Conservation (phyloP, 441 rosid species). For the Sinapis alba region DNA sequence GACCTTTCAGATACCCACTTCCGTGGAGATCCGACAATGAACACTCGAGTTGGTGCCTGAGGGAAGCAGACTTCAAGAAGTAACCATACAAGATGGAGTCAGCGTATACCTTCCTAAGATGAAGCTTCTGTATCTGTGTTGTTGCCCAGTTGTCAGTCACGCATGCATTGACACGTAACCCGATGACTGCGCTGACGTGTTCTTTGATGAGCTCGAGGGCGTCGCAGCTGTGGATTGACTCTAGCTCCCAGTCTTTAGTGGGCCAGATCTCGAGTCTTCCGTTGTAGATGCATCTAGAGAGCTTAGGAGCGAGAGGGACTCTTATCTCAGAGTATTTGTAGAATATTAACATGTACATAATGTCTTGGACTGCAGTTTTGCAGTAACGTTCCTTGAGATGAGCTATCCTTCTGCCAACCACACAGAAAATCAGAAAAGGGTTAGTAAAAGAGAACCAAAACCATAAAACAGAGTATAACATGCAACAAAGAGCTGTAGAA, state of each 20-base stretch:
- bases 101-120: slow-evolving; percentile 58
- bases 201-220: slow-evolving; percentile 71
- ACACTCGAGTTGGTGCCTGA: slow-evolving; percentile 66
- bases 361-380: slow-evolving; percentile 76
- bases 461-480: not conserved
- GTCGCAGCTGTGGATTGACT: slow-evolving; percentile 73
- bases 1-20: slow-evolving; percentile 48
- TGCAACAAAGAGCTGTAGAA: not conserved
- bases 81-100: slow-evolving; percentile 85
- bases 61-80: slow-evolving; percentile 78
- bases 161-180: slow-evolving; percentile 72
- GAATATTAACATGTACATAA: slow-evolving; percentile 80
- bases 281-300: slow-evolving; percentile 78
- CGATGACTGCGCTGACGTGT: slow-evolving; percentile 72
- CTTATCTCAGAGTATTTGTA: slow-evolving; percentile 81
- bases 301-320: slow-evolving; percentile 86
- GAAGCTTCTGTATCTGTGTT: slow-evolving; percentile 58
- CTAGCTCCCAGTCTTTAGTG: slow-evolving; percentile 87
- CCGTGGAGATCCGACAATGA: slow-evolving; percentile 44
- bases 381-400: slow-evolving; percentile 65
- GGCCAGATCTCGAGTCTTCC: slow-evolving; percentile 89
- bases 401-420: slow-evolving; percentile 73
- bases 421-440: not conserved
- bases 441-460: no score
- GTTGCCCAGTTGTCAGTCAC: slow-evolving; percentile 88